Evolutionary conservation across 257 asterid species (phyloP).

Genomic region (Capsicum baccatum): DNA sequence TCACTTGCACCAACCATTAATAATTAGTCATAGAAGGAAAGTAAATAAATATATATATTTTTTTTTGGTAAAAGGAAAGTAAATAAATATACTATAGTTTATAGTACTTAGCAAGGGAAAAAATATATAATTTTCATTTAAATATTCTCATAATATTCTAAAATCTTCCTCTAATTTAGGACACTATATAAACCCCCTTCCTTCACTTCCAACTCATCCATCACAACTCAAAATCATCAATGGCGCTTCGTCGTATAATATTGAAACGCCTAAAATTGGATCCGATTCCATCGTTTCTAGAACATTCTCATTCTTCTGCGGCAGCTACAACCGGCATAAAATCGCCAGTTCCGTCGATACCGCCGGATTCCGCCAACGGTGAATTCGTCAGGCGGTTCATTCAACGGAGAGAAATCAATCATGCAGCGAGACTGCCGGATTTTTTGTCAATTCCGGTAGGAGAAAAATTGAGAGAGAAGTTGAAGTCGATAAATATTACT

Average conservation of each 20-base stretch:
- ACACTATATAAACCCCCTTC: constrained; percentile 48
- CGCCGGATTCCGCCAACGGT: constrained; percentile 36
- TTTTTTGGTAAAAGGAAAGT: neutral
- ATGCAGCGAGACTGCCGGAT: constrained; percentile 55
- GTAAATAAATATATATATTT: too few relatives aligned
- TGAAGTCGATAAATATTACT: constrained; percentile 47
- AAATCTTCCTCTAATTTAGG: constrained; percentile 25
- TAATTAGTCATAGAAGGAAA: too few relatives aligned
- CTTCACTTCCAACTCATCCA: neutral
- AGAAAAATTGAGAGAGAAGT: constrained; percentile 61
- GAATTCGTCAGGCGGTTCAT: constrained; percentile 53
- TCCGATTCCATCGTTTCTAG: constrained; percentile 23
- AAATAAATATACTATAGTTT: neutral
- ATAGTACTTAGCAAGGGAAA: neutral
- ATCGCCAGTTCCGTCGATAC: constrained; percentile 36
- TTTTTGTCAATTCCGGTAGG: constrained; percentile 65
- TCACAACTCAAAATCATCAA: constrained; percentile 33
- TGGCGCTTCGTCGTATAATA: constrained; percentile 64
- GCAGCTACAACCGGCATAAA: neutral
- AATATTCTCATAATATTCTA: neutral
- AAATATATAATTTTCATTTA: neutral
- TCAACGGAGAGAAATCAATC: constrained; percentile 61
- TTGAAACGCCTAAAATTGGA: constrained; percentile 37
- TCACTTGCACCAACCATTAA: too few relatives aligned
- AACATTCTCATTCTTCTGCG: constrained; percentile 42